These are phyloP conservation scores for Uncinocarpus reesii DNA, from an alignment of 2,329 filamentous ascomycete species.

Conservation along the genomic window DNA sequence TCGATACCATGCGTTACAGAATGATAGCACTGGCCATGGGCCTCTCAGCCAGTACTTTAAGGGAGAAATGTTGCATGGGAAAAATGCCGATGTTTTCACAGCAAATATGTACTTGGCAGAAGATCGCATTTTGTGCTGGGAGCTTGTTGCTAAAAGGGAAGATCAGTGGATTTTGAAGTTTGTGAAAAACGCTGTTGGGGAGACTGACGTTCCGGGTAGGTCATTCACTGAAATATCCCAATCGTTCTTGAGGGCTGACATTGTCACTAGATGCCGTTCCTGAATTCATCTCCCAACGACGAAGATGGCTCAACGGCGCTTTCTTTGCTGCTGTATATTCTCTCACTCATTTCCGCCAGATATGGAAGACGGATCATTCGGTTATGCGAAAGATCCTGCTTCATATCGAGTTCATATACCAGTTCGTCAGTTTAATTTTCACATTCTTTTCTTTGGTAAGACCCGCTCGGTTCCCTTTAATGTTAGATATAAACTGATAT, in stretches of 20 bases:
- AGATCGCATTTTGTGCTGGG: constrained; percentile 97
- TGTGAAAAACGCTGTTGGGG: constrained; percentile 89
- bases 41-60: constrained; percentile 98
- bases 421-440: constrained; percentile 83
- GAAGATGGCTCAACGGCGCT: constrained; percentile 94
- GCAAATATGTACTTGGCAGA: constrained; percentile 99
- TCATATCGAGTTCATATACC: constrained; percentile 91
- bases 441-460: constrained; percentile 81
- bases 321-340: constrained; percentile 99
- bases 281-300: constrained; percentile 92
- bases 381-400: constrained; percentile 78
- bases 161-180: constrained; percentile 98
- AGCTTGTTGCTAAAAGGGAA: constrained; percentile 86
- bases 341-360: constrained; percentile 83
- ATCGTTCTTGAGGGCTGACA: background rate
- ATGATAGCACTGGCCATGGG: constrained; percentile 89
- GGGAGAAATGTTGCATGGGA: constrained; percentile 90
- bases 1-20: constrained; percentile 88
- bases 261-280: constrained; percentile 64
- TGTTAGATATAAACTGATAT: background rate
- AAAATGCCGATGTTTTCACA: constrained; percentile 93
- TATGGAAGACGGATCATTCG: constrained; percentile 88
- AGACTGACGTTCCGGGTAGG: constrained; percentile 90
- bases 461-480: constrained; percentile 1
- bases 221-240: background rate